phyloP scores from a whole-genome alignment of 495 filamentous ascomycete species.

The Clavariopsis aquatica region DNA sequence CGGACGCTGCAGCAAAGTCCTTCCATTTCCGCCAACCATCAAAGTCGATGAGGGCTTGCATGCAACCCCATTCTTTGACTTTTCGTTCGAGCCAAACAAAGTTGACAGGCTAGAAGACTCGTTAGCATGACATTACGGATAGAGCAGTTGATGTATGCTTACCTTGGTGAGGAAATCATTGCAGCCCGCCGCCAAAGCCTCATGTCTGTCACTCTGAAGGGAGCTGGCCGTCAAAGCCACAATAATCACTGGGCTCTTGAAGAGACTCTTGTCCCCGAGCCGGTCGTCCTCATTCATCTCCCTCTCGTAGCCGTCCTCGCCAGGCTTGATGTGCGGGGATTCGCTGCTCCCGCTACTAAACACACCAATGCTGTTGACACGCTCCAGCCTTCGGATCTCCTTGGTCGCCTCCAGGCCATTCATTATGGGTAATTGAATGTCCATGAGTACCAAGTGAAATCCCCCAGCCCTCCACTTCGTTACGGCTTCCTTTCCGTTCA shows the following conservation, averaged over 20 bases:
- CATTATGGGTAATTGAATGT: slow-evolving; percentile 98
- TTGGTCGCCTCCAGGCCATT: slow-evolving; percentile 94
- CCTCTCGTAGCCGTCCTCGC: slow-evolving; percentile 32
- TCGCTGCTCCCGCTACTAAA: slow-evolving; percentile 52
- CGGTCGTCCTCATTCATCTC: slow-evolving; percentile 61
- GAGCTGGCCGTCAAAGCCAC: slow-evolving; percentile 93
- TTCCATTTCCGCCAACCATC: slow-evolving; percentile 99
- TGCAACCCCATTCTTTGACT: slow-evolving; percentile 99
- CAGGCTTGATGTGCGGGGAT: slow-evolving; percentile 35
- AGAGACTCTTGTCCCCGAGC: slow-evolving; percentile 68
- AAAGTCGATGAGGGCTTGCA: slow-evolving; percentile 98
- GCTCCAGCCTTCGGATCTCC: slow-evolving; percentile 88
- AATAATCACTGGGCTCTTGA: slow-evolving; percentile 97
- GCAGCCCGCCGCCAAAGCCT: slow-evolving; percentile 91
- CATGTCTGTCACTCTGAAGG: slow-evolving; percentile 90
- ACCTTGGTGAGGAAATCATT: slow-evolving; percentile 99
- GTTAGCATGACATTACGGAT: slow-evolving; percentile 23
- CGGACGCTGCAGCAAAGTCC: slow-evolving; percentile 52
- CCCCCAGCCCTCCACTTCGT: slow-evolving; percentile 89
- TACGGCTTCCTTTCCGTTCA: slow-evolving; percentile 91
- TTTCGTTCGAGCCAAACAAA: slow-evolving; percentile 98
- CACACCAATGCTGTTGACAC: slow-evolving; percentile 85
- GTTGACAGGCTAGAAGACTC: slow-evolving; percentile 72
- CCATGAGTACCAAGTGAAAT: slow-evolving; percentile 98
- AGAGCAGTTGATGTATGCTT: slow-evolving; percentile 40